Percentiles rank a stretch among this genome's conserved stretches.
These are phyloP conservation scores for Diplodia corticola DNA, from an alignment of 2,329 filamentous ascomycete species.

Conservation along the genomic window DNA sequence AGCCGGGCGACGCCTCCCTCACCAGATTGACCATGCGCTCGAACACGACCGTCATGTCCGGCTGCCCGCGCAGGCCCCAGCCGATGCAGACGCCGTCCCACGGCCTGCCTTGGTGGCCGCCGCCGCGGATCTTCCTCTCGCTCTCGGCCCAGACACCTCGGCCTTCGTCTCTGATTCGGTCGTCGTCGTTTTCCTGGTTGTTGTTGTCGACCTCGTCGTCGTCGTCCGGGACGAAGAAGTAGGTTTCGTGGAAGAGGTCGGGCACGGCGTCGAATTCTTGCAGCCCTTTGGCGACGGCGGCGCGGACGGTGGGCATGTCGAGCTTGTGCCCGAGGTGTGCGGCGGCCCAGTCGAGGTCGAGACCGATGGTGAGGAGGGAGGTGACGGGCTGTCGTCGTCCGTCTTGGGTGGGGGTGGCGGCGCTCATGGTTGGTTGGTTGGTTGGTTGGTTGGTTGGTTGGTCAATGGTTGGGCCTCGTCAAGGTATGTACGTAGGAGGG, in stretches of 20 bases:
- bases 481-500: too few species aligned
- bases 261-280: not conserved
- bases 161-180: too few species aligned
- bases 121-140: not conserved
- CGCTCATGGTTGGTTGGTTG: not conserved
- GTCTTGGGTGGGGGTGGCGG: not conserved
- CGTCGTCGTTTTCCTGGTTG: too few species aligned
- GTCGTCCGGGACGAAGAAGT: not conserved
- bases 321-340: not conserved
- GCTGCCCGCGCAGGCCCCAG: not conserved
- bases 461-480: too few species aligned
- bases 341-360: not conserved
- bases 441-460: too few species aligned
- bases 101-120: not conserved
- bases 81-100: not conserved
- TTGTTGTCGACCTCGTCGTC: too few species aligned
- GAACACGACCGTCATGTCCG: not conserved
- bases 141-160: not conserved
- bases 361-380: slow-evolving; percentile 1
- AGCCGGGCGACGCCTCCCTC: not conserved
- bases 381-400: too few species aligned
- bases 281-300: not conserved
- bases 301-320: not conserved
- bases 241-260: not conserved
- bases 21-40: not conserved